phyloP scores from a whole-genome alignment of 495 filamentous ascomycete species.

The Lophium mytilinum region DNA sequence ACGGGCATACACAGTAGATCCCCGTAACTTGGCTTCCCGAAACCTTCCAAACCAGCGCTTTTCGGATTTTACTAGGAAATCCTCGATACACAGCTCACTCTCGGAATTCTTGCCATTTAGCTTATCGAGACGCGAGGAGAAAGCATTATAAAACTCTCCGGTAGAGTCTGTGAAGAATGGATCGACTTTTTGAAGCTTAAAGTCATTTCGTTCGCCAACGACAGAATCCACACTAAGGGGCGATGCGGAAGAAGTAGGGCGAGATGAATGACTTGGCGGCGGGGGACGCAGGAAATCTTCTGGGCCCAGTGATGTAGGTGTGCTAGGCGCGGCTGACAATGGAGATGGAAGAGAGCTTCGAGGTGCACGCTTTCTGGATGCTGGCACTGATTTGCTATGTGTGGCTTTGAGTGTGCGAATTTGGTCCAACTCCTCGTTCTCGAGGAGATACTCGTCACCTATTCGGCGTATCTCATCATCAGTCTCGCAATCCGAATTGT shows the following conservation, averaged over 20 bases:
- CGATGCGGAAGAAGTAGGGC: conserved; percentile 23
- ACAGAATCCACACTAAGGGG: conserved; percentile 44
- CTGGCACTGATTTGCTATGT: too few species aligned
- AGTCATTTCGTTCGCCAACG: conserved; percentile 54
- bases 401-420: too few species aligned
- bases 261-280: too few species aligned
- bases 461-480: too few species aligned
- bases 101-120: conserved; percentile 49
- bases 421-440: too few species aligned
- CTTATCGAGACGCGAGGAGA: conserved; percentile 46
- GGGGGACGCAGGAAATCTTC: too few species aligned
- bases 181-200: conserved; percentile 55
- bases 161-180: conserved; percentile 61
- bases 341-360: too few species aligned
- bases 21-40: conserved; percentile 42
- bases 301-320: too few species aligned
- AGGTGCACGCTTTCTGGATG: too few species aligned
- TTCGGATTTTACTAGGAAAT: conserved; percentile 53
- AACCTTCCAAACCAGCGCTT: conserved; percentile 56
- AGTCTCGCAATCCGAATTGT: too few species aligned
- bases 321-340: too few species aligned
- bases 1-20: background rate
- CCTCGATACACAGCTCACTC: conserved; percentile 52
- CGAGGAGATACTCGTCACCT: too few species aligned
- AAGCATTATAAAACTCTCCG: conserved; percentile 48